A percentile compares a stretch with the other conserved stretches of the same genome.
phyloP scores from a whole-genome alignment of 495 filamentous ascomycete species.

The Neurospora sp. region DNA sequence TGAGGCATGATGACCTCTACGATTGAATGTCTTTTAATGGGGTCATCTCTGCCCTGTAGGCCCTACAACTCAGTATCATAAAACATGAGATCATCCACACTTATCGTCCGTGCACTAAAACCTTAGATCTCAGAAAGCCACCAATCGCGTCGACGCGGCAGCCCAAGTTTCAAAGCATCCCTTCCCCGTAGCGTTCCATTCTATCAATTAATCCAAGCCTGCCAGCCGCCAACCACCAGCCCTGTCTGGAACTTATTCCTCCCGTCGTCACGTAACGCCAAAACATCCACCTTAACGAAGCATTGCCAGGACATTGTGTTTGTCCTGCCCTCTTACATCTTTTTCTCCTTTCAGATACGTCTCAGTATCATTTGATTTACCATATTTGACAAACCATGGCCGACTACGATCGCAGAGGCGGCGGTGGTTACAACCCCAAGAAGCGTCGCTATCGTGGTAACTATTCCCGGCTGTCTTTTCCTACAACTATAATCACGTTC shows the following conservation, averaged over 20 bases:
- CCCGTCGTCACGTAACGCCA: not conserved
- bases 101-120: not conserved
- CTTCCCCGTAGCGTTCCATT: not conserved
- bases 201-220: not conserved
- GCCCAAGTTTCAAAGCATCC: not conserved
- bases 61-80: not conserved
- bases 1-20: not conserved
- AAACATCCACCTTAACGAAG: not conserved
- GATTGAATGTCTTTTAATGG: not conserved
- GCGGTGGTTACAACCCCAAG: conserved; percentile 57
- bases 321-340: not conserved
- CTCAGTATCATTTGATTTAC: not conserved
- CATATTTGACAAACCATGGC: conserved; percentile 43
- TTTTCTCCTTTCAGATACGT: not conserved
- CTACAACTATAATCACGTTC: not conserved
- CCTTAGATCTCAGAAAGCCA: not conserved
- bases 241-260: not conserved
- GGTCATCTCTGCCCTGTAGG: not conserved
- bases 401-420: conserved; percentile 58
- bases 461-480: conserved; percentile 2
- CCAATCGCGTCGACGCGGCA: not conserved
- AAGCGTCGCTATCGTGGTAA: conserved; percentile 43
- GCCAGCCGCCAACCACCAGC: not conserved
- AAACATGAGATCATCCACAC: not conserved
- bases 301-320: not conserved